Percentiles rank a stretch among this genome's conserved stretches.
phyloP scores from a whole-genome alignment of 208 protist genomes.

The Crithidia mellificae region DNA sequence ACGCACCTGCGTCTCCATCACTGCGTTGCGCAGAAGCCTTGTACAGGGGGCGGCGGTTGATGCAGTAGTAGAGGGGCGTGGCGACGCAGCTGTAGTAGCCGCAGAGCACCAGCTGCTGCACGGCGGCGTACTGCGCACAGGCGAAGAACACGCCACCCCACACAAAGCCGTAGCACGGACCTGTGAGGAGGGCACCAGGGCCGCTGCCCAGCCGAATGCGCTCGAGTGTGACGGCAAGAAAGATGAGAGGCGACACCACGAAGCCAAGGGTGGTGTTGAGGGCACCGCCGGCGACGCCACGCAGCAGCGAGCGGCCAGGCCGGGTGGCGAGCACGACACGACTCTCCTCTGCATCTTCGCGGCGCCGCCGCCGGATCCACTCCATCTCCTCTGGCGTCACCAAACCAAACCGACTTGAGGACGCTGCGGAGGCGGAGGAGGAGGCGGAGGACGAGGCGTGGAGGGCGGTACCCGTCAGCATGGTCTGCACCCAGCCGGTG shows the following conservation, averaged over 20 bases:
- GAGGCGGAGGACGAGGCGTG: too few species aligned
- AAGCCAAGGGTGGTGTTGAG: slow-evolving; percentile 59
- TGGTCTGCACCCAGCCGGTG: slow-evolving; percentile 10
- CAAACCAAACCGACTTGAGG: slow-evolving; percentile 40
- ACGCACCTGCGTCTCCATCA: slow-evolving; percentile 2
- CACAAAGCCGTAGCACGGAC: slow-evolving; percentile 46
- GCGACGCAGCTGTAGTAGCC: slow-evolving; percentile 45
- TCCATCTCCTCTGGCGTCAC: slow-evolving; percentile 79
- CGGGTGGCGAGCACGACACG: slow-evolving; percentile 74
- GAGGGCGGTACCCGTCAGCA: slow-evolving; percentile 18
- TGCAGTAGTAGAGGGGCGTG: slow-evolving; percentile 45
- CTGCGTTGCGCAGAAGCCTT: background rate
- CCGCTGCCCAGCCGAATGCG: slow-evolving; percentile 40
- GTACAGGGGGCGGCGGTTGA: slow-evolving; percentile 33
- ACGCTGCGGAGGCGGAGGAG: background rate
- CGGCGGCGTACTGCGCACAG: slow-evolving; percentile 65
- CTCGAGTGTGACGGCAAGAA: slow-evolving; percentile 66
- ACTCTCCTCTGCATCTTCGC: slow-evolving; percentile 66
- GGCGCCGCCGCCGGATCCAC: slow-evolving; percentile 46
- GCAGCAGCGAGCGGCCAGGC: slow-evolving; percentile 46
- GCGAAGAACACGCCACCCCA: slow-evolving; percentile 66
- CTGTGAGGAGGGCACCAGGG: slow-evolving; percentile 29
- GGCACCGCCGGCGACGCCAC: slow-evolving; percentile 46
- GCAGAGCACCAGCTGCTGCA: slow-evolving; percentile 67
- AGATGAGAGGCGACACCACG: slow-evolving; percentile 62